phyloP scores from a whole-genome alignment of 352 stramenopile genomes.

The Pythium graminicola region DNA sequence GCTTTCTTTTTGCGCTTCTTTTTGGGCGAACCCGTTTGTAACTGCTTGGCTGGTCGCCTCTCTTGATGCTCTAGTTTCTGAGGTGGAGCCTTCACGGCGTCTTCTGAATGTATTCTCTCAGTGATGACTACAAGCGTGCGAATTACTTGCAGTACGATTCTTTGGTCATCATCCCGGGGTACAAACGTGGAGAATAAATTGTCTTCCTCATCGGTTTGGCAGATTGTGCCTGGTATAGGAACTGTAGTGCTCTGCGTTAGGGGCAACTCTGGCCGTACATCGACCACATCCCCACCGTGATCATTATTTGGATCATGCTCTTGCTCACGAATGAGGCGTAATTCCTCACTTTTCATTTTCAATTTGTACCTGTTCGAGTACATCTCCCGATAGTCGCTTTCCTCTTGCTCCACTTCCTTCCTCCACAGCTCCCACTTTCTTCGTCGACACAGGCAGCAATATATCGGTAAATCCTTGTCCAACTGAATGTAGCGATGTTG shows the following conservation, averaged over 20 bases:
- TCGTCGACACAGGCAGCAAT: slow-evolving; percentile 58
- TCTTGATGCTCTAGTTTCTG: neutral
- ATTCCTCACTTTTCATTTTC: slow-evolving; percentile 44
- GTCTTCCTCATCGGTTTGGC: neutral
- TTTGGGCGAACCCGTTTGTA: slow-evolving; percentile 16
- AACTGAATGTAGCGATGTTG: slow-evolving; percentile 58
- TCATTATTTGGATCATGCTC: no score
- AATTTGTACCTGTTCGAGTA: slow-evolving; percentile 31
- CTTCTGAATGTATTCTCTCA: slow-evolving; percentile 16
- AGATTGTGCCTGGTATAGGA: no score
- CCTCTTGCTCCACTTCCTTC: slow-evolving; percentile 35
- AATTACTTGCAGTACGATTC: slow-evolving; percentile 14
- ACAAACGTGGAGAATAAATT: neutral
- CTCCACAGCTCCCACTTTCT: slow-evolving; percentile 55
- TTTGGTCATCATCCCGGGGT: slow-evolving; percentile 8
- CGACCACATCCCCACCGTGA: no score
- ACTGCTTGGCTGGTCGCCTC: slow-evolving; percentile 5
- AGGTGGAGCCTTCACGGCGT: neutral
- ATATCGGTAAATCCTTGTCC: slow-evolving; percentile 23
- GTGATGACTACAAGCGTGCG: slow-evolving; percentile 18
- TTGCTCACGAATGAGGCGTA: slow-evolving; percentile 23
- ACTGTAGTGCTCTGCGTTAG: no score
- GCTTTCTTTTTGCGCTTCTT: slow-evolving; percentile 19
- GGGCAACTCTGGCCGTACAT: no score
- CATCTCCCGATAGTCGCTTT: slow-evolving; percentile 34